These are phyloP conservation scores for Saccharomycopsis hybrid DNA, from an alignment of 1,139 yeast genomes.

Conservation along the genomic window DNA sequence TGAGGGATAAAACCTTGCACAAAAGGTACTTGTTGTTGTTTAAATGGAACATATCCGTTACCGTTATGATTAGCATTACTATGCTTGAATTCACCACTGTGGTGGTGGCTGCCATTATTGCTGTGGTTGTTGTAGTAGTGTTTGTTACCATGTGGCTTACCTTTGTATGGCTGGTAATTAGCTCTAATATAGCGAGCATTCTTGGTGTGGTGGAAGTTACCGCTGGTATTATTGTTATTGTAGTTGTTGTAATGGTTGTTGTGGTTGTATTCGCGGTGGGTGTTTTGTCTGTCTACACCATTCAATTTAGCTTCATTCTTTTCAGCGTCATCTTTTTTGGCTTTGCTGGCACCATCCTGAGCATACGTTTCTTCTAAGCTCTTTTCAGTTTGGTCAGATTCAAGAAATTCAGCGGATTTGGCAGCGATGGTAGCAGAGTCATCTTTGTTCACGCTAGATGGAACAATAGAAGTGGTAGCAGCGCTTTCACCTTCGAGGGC, in stretches of 20 bases:
- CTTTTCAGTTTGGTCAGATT: constrained; percentile 1
- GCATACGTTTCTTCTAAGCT: neutral
- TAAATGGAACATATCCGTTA: constrained; percentile 23
- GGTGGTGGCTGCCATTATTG: constrained; percentile 24
- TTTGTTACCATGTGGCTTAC: constrained; percentile 24
- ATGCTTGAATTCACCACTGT: constrained; percentile 22
- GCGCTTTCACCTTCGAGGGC: neutral
- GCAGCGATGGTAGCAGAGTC: constrained; percentile 6
- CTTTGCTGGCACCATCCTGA: too few relatives aligned
- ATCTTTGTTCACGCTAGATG: constrained; percentile 2
- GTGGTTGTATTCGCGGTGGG: constrained; percentile 2
- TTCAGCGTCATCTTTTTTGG: neutral
- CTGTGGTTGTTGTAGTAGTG: constrained; percentile 24
- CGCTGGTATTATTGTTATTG: constrained; percentile 6
- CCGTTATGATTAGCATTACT: constrained; percentile 9
- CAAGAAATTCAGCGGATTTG: constrained; percentile 1
- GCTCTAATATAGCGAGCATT: constrained; percentile 15
- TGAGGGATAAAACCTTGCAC: constrained; percentile 17
- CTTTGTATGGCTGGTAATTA: constrained; percentile 24
- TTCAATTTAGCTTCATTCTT: constrained; percentile 1
- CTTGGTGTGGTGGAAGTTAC: constrained; percentile 2
- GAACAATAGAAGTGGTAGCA: too few relatives aligned
- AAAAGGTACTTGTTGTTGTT: constrained; percentile 22
- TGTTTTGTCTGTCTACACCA: constrained; percentile 2
- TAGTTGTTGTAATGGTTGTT: constrained; percentile 6